phyloP scores from a whole-genome alignment of 2,329 filamentous ascomycete genomes.

The Bipolaris bicolor region DNA sequence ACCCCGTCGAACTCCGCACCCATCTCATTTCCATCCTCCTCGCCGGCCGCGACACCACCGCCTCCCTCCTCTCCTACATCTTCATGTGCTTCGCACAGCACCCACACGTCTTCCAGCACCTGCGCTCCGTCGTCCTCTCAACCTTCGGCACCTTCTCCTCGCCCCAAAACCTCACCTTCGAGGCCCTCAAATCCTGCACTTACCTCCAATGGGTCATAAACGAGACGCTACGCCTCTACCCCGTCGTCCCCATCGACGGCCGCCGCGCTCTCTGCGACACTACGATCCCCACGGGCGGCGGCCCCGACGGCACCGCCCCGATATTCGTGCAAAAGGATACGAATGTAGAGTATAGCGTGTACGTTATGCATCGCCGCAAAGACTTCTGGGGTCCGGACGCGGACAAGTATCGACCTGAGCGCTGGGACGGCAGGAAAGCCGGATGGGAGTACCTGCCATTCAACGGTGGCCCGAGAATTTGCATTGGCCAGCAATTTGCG shows the following conservation, averaged over 20 bases:
- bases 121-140: conserved; percentile 45
- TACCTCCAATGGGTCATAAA: conserved; percentile 45
- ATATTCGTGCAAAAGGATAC: conserved; percentile 41
- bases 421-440: conserved; percentile 42
- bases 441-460: conserved; percentile 46
- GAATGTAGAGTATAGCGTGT: conserved; percentile 37
- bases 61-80: conserved; percentile 76
- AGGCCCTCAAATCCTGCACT: conserved; percentile 37
- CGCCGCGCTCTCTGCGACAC: conserved; percentile 43
- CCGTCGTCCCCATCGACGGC: conserved; percentile 41
- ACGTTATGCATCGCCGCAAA: conserved; percentile 43
- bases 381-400: conserved; percentile 49
- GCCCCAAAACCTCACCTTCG: conserved; percentile 51
- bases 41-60: conserved; percentile 86
- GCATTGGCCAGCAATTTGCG: conserved; percentile 44
- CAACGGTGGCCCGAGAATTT: conserved; percentile 42
- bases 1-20: conserved; percentile 72
- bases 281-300: conserved; percentile 45
- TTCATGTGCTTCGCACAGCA: conserved; percentile 56
- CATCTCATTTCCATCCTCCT: conserved; percentile 82
- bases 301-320: conserved; percentile 41
- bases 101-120: conserved; percentile 41
- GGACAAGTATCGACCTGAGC: conserved; percentile 44
- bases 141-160: conserved; percentile 52
- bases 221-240: conserved; percentile 45